Percentiles rank a stretch among this genome's conserved stretches.
These are phyloP conservation scores for Davidsoniella australis DNA, from an alignment of 2,329 filamentous ascomycete genomes.

Conservation along the genomic window DNA sequence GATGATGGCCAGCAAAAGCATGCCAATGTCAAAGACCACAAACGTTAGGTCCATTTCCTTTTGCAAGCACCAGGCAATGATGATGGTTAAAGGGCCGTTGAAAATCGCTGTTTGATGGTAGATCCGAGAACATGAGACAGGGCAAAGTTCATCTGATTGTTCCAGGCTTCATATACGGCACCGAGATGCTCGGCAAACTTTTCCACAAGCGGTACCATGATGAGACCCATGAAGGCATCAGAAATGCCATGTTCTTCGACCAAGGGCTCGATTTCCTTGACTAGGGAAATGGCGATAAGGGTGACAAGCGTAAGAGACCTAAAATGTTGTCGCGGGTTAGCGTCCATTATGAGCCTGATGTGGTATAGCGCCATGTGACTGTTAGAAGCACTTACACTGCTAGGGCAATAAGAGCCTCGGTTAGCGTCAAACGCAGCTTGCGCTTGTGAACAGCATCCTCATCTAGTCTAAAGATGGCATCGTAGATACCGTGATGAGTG, in stretches of 20 bases:
- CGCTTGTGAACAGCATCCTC: slow-evolving; percentile 46
- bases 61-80: slow-evolving; percentile 65
- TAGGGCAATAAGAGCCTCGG: slow-evolving; percentile 53
- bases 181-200: slow-evolving; percentile 77
- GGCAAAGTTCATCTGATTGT: slow-evolving; percentile 71
- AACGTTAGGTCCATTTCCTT: slow-evolving; percentile 67
- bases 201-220: slow-evolving; percentile 66
- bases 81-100: slow-evolving; percentile 66
- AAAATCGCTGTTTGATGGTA: slow-evolving; percentile 81
- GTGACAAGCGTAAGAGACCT: slow-evolving; percentile 53
- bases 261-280: slow-evolving; percentile 50
- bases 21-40: slow-evolving; percentile 68
- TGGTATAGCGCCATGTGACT: not conserved
- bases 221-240: slow-evolving; percentile 47
- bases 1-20: slow-evolving; percentile 69
- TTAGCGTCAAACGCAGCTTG: slow-evolving; percentile 56
- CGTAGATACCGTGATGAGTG: slow-evolving; percentile 61
- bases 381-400: slow-evolving; percentile 6
- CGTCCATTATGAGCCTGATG: too few relatives aligned
- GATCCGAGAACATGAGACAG: slow-evolving; percentile 73
- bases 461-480: slow-evolving; percentile 54
- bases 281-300: slow-evolving; percentile 56
- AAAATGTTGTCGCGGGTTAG: slow-evolving; percentile 10
- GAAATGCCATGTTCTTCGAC: slow-evolving; percentile 28
- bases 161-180: slow-evolving; percentile 70